Evolutionary conservation across 768 basidiomycete species (phyloP).

Genomic region (Trametes coccinea): DNA sequence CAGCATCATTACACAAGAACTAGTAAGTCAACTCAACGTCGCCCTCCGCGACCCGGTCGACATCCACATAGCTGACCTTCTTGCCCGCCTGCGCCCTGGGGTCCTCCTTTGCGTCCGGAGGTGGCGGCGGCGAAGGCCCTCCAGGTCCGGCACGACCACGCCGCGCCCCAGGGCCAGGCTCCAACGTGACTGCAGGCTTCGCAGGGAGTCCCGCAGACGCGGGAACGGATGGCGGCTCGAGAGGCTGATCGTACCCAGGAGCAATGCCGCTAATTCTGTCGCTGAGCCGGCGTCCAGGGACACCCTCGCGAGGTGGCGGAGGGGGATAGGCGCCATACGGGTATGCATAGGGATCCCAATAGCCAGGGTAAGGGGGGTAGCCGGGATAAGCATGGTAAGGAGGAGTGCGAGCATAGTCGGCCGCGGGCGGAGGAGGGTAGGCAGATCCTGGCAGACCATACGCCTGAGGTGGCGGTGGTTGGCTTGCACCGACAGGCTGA

Average conservation of each 20-base stretch:
- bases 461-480: constrained; percentile 80
- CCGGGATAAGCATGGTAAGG: constrained; percentile 48
- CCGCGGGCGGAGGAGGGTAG: constrained; percentile 14
- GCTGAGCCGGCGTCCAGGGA: constrained; percentile 66
- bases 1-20: constrained; percentile 24
- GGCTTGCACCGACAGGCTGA: constrained; percentile 60
- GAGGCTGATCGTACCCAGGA: constrained; percentile 43
- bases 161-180: constrained; percentile 47
- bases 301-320: constrained; percentile 49
- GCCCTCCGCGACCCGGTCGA: constrained; percentile 88
- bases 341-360: constrained; percentile 50
- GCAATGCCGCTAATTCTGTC: constrained; percentile 83
- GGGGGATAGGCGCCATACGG: constrained; percentile 40
- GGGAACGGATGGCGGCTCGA: constrained; percentile 45
- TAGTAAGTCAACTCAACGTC: constrained; percentile 44
- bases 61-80: constrained; percentile 92
- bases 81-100: constrained; percentile 87
- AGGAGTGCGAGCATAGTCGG: constrained; percentile 39
- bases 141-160: constrained; percentile 42
- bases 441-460: constrained; percentile 74
- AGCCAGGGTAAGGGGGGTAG: constrained; percentile 41
- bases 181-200: constrained; percentile 56
- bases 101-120: constrained; percentile 89
- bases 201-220: constrained; percentile 76
- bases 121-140: constrained; percentile 74